phyloP scores from a whole-genome alignment of 352 stramenopile genomes.

The Phytophthora megakarya region DNA sequence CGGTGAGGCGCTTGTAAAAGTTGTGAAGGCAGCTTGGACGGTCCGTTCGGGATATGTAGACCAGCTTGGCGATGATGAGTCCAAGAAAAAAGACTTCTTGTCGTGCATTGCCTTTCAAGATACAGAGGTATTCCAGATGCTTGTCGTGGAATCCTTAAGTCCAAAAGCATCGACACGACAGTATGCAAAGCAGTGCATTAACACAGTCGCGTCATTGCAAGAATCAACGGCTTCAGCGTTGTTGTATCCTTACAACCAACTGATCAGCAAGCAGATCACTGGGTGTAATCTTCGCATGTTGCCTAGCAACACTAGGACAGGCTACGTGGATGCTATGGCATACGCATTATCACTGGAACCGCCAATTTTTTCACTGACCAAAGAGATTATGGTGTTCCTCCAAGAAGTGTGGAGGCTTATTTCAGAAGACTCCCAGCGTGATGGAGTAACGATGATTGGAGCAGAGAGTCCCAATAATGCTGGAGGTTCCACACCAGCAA shows the following conservation, averaged over 20 bases:
- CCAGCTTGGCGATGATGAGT: conserved; percentile 35
- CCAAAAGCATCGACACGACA: conserved; percentile 66
- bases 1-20: conserved; percentile 59
- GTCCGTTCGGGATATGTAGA: conserved; percentile 47
- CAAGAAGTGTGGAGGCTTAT: conserved; percentile 88
- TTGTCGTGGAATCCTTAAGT: conserved; percentile 88
- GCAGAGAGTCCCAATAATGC: conserved; percentile 30
- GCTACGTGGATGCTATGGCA: conserved; percentile 88
- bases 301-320: conserved; percentile 65
- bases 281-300: conserved; percentile 78
- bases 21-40: conserved; percentile 63
- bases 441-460: conserved; percentile 32
- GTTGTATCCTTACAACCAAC: conserved; percentile 82
- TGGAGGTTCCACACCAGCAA: conserved; percentile 32
- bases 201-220: conserved; percentile 56
- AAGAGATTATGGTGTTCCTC: conserved; percentile 86
- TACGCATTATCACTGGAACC: conserved; percentile 76
- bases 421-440: conserved; percentile 63
- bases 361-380: conserved; percentile 82
- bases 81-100: conserved; percentile 64
- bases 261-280: conserved; percentile 88
- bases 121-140: conserved; percentile 86
- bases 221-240: conserved; percentile 66
- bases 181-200: conserved; percentile 78
- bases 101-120: conserved; percentile 83